phyloP scores from a whole-genome alignment of 768 basidiomycete genomes.

The Mycena albidolilacea region DNA sequence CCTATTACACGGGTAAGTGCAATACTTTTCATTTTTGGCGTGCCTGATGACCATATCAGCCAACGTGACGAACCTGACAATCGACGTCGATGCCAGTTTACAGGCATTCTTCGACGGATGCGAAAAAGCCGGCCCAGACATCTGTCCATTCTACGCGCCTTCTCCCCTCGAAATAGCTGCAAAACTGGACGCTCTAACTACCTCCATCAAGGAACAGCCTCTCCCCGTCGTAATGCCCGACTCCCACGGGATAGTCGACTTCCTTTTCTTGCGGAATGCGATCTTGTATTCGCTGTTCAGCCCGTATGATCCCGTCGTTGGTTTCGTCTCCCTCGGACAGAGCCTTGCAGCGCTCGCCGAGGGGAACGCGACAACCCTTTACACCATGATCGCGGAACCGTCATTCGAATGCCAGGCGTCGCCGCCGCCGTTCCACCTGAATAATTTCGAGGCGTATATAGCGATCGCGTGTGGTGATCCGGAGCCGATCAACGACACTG shows the following conservation, averaged over 20 bases:
- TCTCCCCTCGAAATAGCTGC: constrained; percentile 35
- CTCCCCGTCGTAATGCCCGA: constrained; percentile 35
- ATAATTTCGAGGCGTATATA: constrained; percentile 16
- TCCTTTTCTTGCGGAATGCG: constrained; percentile 33
- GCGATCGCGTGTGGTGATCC: constrained; percentile 40
- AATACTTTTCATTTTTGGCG: neutral
- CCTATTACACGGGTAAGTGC: neutral
- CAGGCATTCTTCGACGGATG: constrained; percentile 43
- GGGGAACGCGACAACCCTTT: constrained; percentile 43
- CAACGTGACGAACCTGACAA: constrained; percentile 38
- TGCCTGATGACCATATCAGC: constrained; percentile 1
- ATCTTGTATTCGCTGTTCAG: constrained; percentile 42
- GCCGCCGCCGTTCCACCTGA: constrained; percentile 11
- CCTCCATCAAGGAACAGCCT: constrained; percentile 36
- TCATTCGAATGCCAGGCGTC: constrained; percentile 7
- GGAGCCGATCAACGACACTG: constrained; percentile 22
- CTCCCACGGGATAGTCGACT: constrained; percentile 44
- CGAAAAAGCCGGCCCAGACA: constrained; percentile 38
- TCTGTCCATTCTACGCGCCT: constrained; percentile 43
- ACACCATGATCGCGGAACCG: constrained; percentile 13
- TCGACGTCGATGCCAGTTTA: constrained; percentile 40
- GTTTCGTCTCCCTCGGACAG: constrained; percentile 35
- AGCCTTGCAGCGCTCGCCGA: constrained; percentile 43
- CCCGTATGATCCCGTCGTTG: constrained; percentile 34
- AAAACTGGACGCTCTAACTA: constrained; percentile 37